Base-by-base conservation (phyloP, 1,284 basidiomycete genomes). In the Ganoderma boninense region DNA sequence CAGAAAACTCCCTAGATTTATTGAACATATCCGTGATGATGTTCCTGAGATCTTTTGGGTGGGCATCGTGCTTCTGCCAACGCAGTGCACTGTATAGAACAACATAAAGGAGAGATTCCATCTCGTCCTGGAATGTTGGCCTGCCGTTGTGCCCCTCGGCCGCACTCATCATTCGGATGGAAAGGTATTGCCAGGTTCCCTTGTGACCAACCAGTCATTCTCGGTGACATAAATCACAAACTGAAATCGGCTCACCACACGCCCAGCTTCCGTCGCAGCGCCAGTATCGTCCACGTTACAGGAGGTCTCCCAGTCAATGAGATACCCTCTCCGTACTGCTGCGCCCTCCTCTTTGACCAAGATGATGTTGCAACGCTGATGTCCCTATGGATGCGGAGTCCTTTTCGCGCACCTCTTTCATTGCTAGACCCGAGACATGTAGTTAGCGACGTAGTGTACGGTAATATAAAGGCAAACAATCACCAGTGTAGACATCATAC, bases 61-160 rank as follows among this genome's bases (percentile, higher is more conserved):
- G 13, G 49, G 23, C 49, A 54, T 14, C 5, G 23, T 54, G 49
- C 23, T 54, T 4, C 11, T 54, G 46, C 65, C 70, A 67, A 13
- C 63, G 54, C 26, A 71, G 42, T 4, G 38, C 61, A 46, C 66
- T 64, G 57, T 73, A 68, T 18, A 71, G 56, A 11, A 73, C 69
- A 5, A 73, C 72, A 52, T 73, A 73, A 49, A 73, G 56, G 14
- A 73, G 57, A 2, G 72, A 71, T 43, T 73, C 72, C 72, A 73
- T 71, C 40, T 73, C 72, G 46, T 73, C 71, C 44, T 56, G 26
- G 49, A 73, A 52, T 0, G 42, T 62, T 23, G 70, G 65, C 6
- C 61, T 62, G 7, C 54, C 23, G 0, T 16, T 42, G 2, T 29
- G 49, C 11, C 32, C 46, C 13, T 64, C 16, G 1, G 4, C 4